Percentiles rank a stretch among this genome's conserved stretches.
These are phyloP conservation scores for Pyrenochaeta sp. DNA, from an alignment of 2,329 filamentous ascomycete genomes.

Conservation along the genomic window DNA sequence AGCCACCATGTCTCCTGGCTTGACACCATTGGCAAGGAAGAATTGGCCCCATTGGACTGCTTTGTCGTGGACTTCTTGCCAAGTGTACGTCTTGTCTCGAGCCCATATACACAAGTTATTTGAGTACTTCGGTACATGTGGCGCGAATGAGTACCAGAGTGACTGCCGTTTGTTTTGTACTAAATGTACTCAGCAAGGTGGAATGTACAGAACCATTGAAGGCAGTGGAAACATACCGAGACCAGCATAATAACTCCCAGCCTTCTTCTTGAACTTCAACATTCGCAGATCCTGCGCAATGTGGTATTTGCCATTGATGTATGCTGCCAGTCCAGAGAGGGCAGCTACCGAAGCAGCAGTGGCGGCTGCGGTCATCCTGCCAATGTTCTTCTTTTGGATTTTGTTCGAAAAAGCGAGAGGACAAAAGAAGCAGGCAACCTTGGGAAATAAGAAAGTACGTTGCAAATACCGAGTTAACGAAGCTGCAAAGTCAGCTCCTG, in stretches of 20 bases:
- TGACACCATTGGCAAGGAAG: conserved; percentile 60
- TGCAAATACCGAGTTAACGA: too few relatives aligned
- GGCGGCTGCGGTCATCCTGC: conserved; percentile 26
- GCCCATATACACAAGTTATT: conserved; percentile 71
- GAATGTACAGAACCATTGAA: not conserved
- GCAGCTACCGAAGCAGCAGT: conserved; percentile 39
- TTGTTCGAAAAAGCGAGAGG: not conserved
- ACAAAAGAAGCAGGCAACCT: not conserved
- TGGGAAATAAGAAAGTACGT: too few relatives aligned
- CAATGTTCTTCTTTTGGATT: not conserved
- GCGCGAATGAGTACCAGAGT: conserved; percentile 38
- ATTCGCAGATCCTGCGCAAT: conserved; percentile 65
- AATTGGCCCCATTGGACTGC: conserved; percentile 41
- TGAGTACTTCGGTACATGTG: conserved; percentile 36
- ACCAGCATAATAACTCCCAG: conserved; percentile 29
- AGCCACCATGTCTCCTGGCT: conserved; percentile 67
- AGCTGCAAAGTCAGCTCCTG: not conserved
- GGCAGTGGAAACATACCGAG: conserved; percentile 30
- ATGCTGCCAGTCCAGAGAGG: conserved; percentile 57
- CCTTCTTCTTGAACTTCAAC: conserved; percentile 54
- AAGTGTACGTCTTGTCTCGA: conserved; percentile 57
- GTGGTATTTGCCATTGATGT: conserved; percentile 73
- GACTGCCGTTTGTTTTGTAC: conserved; percentile 48
- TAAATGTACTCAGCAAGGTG: conserved; percentile 27
- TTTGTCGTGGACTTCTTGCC: conserved; percentile 37